These are phyloP conservation scores for Albifimbria verrucaria DNA, from an alignment of 2,329 filamentous ascomycete genomes.

Conservation along the genomic window DNA sequence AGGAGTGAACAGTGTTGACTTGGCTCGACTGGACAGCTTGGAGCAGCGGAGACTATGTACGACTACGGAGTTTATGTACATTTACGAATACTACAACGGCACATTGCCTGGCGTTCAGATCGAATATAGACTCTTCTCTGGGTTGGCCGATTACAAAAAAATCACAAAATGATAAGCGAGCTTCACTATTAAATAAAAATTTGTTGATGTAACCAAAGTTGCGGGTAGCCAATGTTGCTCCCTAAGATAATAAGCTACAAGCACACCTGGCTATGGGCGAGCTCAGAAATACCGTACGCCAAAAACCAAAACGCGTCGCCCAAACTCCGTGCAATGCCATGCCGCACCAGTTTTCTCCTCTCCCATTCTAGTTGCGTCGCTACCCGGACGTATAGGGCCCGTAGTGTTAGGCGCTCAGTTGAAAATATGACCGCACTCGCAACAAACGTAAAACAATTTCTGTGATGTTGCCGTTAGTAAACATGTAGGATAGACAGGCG, in stretches of 20 bases:
- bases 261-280: neutral
- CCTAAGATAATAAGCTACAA: too few species aligned
- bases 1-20: neutral
- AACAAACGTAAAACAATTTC: slow-evolving; percentile 95
- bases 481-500: slow-evolving; percentile 8
- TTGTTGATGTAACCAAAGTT: too few species aligned
- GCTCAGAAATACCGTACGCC: neutral
- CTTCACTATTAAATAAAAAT: too few species aligned
- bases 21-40: slow-evolving; percentile 6
- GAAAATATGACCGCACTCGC: slow-evolving; percentile 87
- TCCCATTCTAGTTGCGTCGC: neutral
- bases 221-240: too few species aligned
- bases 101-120: slow-evolving; percentile 34
- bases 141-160: too few species aligned
- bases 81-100: slow-evolving; percentile 17
- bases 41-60: slow-evolving; percentile 27
- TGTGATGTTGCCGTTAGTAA: too few species aligned
- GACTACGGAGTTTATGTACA: slow-evolving; percentile 17
- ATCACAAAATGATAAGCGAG: too few species aligned
- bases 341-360: slow-evolving; percentile 2
- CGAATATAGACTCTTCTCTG: slow-evolving; percentile 14
- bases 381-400: neutral
- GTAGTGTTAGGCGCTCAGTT: slow-evolving; percentile 35
- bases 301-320: slow-evolving; percentile 4
- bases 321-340: slow-evolving; percentile 2